Evolutionary conservation across 352 stramenopile genomes (phyloP), one percentile per base, ranked within the genome.

Genomic region (Pythium volutum): DNA sequence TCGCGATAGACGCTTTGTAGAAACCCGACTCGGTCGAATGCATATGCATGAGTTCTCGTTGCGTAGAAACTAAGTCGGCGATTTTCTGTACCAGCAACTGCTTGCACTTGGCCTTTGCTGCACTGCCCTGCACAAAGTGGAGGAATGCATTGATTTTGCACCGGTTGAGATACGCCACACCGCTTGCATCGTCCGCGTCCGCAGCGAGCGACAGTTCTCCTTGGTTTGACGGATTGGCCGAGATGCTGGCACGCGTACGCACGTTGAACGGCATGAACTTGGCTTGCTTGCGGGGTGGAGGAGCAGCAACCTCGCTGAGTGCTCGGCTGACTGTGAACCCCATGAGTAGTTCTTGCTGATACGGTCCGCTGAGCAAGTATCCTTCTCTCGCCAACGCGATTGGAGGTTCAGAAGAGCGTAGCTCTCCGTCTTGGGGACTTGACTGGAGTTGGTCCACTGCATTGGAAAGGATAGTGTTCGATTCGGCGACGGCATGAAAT

Each of bases 61-160:
- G 38, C 39, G 73, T 69, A 27, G 71, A 76, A 38, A 86, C 47
- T 48, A 70, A 59, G 20, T 86, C 76, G 1, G 76, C 76, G 23
- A 88, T 54, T 43, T 82, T 82, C 11, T 67, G 62, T 18, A 86
- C 62, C 2, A 81, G 38, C 14, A 86, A 67, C 6, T 66, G 59
- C 42, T 84, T 84, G 61, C 75, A 77, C 52, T 81, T 82, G 16
- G 55, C 70, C 23, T 72, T 55, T 5, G 68, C 66, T 14, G 74
- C 68, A 41, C 66, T 70, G n/a, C 74, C 67, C 63, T 88, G 78
- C 14, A 77, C 69, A 26, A 84, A 72, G 45, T 83, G 64, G 2
- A 88, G 65, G 54, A 86, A 88, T 23, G 69, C 64, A 23, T 86
- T 86, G 59, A 86, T 82, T 55, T 88, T 88, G 47, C 66, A 76